Percentiles rank a stretch among this genome's conserved stretches.
Evolutionary conservation across 495 filamentous ascomycete species (phyloP).

Genomic region (Tuber melanosporum): DNA sequence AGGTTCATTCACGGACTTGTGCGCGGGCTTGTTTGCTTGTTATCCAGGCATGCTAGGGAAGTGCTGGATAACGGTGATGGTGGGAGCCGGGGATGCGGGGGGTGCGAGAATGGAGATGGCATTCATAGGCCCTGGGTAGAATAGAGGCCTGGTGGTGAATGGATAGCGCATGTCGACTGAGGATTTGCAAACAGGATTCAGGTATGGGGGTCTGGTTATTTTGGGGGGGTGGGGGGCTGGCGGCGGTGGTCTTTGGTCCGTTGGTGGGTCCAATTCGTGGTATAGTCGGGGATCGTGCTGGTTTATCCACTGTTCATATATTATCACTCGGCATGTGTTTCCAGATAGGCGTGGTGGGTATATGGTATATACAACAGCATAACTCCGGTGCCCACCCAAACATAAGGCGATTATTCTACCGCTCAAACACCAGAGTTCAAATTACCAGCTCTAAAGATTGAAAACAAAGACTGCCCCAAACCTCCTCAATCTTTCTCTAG

Average conservation of each 20-base stretch:
- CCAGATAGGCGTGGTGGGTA: background rate
- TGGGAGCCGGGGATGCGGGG: too few species aligned
- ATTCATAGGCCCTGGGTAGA: background rate
- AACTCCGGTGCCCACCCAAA: background rate
- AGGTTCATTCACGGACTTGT: too few species aligned
- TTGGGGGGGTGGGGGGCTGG: background rate
- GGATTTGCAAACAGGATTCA: background rate
- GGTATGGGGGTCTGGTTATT: background rate
- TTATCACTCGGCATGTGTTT: background rate
- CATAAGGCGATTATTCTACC: background rate
- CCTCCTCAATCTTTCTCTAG: slow-evolving; percentile 6
- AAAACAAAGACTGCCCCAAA: background rate
- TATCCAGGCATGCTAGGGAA: too few species aligned
- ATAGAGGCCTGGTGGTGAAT: background rate
- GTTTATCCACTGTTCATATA: background rate
- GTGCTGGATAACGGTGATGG: too few species aligned
- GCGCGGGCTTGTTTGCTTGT: too few species aligned
- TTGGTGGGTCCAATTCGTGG: background rate
- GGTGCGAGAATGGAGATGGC: background rate
- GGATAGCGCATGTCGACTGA: background rate
- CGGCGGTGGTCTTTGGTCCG: background rate
- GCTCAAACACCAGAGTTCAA: background rate
- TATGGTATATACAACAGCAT: background rate
- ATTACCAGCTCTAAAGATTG: background rate
- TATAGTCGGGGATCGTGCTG: background rate